These are phyloP conservation scores for Zygnema circumcarinatum DNA, from an alignment of 139 green algal genomes.

Conservation along the genomic window DNA sequence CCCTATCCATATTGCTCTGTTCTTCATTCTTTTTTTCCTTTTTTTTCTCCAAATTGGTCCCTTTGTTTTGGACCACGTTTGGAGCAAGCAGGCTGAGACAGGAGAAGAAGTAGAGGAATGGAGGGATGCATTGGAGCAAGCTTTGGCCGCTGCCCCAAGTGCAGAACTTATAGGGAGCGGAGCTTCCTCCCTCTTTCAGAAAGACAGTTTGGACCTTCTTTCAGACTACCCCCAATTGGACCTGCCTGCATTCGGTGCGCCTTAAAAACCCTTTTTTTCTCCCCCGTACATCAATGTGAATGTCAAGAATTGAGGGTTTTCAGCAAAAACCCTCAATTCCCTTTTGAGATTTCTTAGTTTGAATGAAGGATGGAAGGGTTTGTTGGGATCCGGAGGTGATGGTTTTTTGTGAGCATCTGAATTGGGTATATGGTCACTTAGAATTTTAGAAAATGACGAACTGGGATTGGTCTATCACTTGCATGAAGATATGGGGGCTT, in stretches of 20 bases:
- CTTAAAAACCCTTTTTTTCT: too few relatives aligned
- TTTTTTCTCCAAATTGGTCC: conserved; percentile 17
- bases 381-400: too few relatives aligned
- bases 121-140: conserved; percentile 29
- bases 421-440: too few relatives aligned
- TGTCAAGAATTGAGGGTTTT: too few relatives aligned
- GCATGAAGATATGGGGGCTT: too few relatives aligned
- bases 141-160: conserved; percentile 14
- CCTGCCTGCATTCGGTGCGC: not conserved
- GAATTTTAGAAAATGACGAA: too few relatives aligned
- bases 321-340: too few relatives aligned
- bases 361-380: too few relatives aligned
- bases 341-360: too few relatives aligned
- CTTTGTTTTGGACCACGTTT: not conserved
- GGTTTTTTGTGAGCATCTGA: too few relatives aligned
- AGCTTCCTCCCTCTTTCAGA: not conserved
- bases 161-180: not conserved
- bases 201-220: conserved; percentile 30
- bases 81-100: conserved; percentile 43
- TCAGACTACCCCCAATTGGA: not conserved
- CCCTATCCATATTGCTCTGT: conserved; percentile 6
- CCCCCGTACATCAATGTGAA: too few relatives aligned
- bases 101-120: conserved; percentile 55
- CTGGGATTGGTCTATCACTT: too few relatives aligned
- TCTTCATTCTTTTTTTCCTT: conserved; percentile 26